Base-by-base conservation (phyloP, 202 grass and related monocot species). In the Schoenoplectus tabernaemontani region DNA sequence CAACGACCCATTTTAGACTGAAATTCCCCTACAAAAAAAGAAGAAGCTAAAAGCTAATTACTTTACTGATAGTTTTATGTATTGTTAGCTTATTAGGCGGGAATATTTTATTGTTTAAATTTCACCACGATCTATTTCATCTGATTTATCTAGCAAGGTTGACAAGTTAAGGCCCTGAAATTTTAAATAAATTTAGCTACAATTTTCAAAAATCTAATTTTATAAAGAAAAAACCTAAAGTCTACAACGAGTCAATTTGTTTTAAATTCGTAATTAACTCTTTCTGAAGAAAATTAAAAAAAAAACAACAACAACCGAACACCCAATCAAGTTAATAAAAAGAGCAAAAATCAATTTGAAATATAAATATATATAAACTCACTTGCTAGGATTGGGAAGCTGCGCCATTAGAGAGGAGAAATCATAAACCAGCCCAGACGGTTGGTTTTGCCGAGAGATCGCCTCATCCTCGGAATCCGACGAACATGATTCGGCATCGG, bases 311-410 rank as follows among this genome's bases (percentile, higher is more conserved):
- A 28, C 28, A 28, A 28, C 28, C 28, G 28, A 28, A 28, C 28
- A 28, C 28, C 28, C 28, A 28, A 28, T 28, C 28, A 28, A 28
- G 28, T 28, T 28, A 28, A 28, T 1, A 28, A 28, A 28, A 28
- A 28, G 28, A 28, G 28, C 28, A 28, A 28, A 28, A 56, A 36
- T 53, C 43, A 30, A 16, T 28, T 28, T 28, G 47, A 12, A n/a
- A 2, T n/a, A 50, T 9, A 63, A 15, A 33, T 53, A 56, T 44
- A 48, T 32, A 76, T 36, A 2, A 57, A 85, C 89, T 90, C 86
- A 99, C 96, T 91, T 99, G 88, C 60, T 53, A 9, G 92, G 85
- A 34, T 70, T 44, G 17, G 96, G 88, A 28, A 93, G 88, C 0
- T 96, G 88, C 5, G 83, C 77, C 85, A 83, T 87, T 51, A 96